A percentile compares a stretch with the other conserved stretches of the same genome.
Evolutionary conservation across 768 basidiomycete genomes (phyloP).

Genomic region (Stropharia rugosoannulata): DNA sequence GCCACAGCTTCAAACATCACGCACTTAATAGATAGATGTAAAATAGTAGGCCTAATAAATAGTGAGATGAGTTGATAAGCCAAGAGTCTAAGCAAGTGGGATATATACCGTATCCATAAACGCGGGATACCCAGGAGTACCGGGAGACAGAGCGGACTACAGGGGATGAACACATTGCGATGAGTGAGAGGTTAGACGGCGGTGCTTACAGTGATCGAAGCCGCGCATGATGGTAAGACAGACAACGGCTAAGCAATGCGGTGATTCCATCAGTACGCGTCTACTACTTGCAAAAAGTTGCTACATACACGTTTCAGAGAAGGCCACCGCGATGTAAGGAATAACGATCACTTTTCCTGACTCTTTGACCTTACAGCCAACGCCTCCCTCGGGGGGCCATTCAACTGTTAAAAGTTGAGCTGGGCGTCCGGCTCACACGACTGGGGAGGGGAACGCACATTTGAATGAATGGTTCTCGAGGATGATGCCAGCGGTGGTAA

Average conservation of each 20-base stretch:
- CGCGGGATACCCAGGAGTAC: constrained; percentile 1
- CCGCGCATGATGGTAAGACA: not conserved
- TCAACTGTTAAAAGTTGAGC: not conserved
- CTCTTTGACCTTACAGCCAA: not conserved
- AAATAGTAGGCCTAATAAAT: not conserved
- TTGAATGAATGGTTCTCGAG: constrained; percentile 1
- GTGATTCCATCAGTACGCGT: not conserved
- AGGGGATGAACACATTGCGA: not conserved
- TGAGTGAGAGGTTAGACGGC: not conserved
- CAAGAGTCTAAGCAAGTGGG: not conserved
- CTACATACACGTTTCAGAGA: constrained; percentile 1
- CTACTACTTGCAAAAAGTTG: too few relatives aligned
- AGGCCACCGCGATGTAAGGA: not conserved
- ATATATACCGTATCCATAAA: constrained; percentile 1
- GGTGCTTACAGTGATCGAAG: not conserved
- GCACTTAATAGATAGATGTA: not conserved
- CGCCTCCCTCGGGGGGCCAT: not conserved
- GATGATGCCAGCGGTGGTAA: not conserved
- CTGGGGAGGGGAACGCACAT: not conserved
- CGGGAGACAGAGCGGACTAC: not conserved
- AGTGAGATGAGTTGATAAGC: not conserved
- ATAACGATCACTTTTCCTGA: not conserved
- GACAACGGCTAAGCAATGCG: not conserved
- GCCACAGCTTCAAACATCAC: not conserved
- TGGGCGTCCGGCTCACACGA: not conserved